Evolutionary conservation across 169 alveolate species (phyloP).

Genomic region (Neospora caninum): DNA sequence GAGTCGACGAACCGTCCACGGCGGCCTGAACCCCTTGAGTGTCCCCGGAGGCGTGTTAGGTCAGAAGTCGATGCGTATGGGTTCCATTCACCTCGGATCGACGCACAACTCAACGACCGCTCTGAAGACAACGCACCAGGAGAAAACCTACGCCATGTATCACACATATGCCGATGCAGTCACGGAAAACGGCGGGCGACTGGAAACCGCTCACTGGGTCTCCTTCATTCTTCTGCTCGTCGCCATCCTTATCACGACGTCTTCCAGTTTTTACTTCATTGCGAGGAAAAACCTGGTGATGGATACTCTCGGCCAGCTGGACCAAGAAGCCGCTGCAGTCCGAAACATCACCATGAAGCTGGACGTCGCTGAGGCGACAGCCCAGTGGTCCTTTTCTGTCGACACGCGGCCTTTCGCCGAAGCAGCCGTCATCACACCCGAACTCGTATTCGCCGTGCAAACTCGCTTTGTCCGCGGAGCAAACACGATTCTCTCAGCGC

Average conservation of each 20-base stretch:
- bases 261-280: background rate
- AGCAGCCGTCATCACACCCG: background rate
- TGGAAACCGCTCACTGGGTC: background rate
- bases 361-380: background rate
- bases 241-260: background rate
- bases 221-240: background rate
- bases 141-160: slow-evolving; percentile 39
- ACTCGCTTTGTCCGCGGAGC: background rate
- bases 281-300: background rate
- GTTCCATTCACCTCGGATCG: background rate
- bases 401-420: slow-evolving; percentile 21
- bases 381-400: background rate
- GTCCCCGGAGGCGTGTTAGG: no score
- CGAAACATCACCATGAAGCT: background rate
- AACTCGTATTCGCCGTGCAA: background rate
- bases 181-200: background rate
- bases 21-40: no score
- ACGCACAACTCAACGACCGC: slow-evolving; percentile 31
- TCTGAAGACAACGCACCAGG: slow-evolving; percentile 49
- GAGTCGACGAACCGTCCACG: no score
- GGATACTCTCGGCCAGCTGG: background rate
- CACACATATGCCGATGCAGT: background rate
- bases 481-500: background rate
- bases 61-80: background rate
- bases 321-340: background rate